Evolutionary conservation across 2,329 filamentous ascomycete genomes (phyloP).

Genomic region (Passalora sequoiae): DNA sequence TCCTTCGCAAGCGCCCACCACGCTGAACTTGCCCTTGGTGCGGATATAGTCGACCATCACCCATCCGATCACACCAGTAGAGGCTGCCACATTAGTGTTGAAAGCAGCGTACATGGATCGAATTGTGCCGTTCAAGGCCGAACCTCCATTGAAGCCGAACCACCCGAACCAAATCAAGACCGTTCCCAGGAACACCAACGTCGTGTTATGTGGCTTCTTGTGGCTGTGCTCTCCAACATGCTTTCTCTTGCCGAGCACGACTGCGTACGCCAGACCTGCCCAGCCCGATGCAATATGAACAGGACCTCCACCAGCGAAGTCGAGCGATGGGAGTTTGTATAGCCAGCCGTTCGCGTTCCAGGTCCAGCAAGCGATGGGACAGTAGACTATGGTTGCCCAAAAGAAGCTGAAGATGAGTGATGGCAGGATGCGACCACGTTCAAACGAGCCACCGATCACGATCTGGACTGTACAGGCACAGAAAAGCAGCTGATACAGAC

Average conservation of each 20-base stretch:
- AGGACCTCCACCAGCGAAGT: slow-evolving; percentile 59
- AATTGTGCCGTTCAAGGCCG: slow-evolving; percentile 49
- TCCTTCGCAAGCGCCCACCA: slow-evolving; percentile 54
- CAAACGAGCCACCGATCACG: slow-evolving; percentile 60
- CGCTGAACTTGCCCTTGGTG: slow-evolving; percentile 49
- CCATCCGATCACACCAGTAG: slow-evolving; percentile 52
- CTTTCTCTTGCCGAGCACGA: slow-evolving; percentile 57
- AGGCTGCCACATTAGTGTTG: slow-evolving; percentile 55
- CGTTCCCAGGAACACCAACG: slow-evolving; percentile 60
- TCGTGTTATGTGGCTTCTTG: slow-evolving; percentile 57
- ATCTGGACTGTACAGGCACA: slow-evolving; percentile 59
- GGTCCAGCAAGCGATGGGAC: slow-evolving; percentile 59
- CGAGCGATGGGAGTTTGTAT: slow-evolving; percentile 54
- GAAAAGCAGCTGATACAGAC: slow-evolving; percentile 61
- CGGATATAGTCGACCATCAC: slow-evolving; percentile 50
- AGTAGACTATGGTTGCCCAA: slow-evolving; percentile 63
- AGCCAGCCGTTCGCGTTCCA: slow-evolving; percentile 65
- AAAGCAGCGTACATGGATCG: slow-evolving; percentile 53
- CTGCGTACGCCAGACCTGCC: slow-evolving; percentile 58
- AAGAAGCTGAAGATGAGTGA: slow-evolving; percentile 60
- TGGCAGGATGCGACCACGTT: slow-evolving; percentile 58
- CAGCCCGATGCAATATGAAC: slow-evolving; percentile 63
- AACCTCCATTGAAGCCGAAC: slow-evolving; percentile 57
- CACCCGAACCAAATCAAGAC: slow-evolving; percentile 62
- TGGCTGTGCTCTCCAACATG: slow-evolving; percentile 46